A percentile compares a stretch with the other conserved stretches of the same genome.
These are phyloP conservation scores for Prunus mume DNA, from an alignment of 306 rosid genomes.

Conservation along the genomic window DNA sequence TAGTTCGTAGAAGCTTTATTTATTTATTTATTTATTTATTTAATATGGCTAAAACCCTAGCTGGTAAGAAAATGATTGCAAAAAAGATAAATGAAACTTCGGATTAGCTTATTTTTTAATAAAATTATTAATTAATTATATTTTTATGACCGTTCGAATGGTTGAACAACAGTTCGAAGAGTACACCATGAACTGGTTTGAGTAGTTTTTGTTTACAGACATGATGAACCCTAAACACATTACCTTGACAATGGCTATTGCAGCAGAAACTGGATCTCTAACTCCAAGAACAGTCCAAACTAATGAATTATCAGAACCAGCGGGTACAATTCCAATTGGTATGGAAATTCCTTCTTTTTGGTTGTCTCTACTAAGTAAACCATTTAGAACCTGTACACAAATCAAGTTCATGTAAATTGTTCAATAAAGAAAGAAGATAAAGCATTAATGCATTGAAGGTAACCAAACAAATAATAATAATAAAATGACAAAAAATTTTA, in stretches of 20 bases:
- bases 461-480: not conserved
- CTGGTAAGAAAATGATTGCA: not conserved
- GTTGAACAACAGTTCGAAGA: no score
- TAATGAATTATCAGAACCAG: conserved; percentile 96
- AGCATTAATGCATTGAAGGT: not conserved
- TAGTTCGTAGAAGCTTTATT: no score
- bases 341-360: conserved; percentile 98
- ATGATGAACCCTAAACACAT: not conserved
- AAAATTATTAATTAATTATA: no score
- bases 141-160: no score
- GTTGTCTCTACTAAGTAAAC: conserved; percentile 91
- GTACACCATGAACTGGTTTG: not conserved
- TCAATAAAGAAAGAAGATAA: not conserved
- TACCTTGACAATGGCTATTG: conserved; percentile 98
- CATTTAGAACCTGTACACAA: conserved; percentile 83
- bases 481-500: not conserved
- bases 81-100: not conserved
- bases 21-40: no score
- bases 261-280: conserved; percentile 94
- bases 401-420: conserved; percentile 17
- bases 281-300: conserved; percentile 99
- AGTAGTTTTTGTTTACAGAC: not conserved
- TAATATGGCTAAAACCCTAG: not conserved
- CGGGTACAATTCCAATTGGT: conserved; percentile 97
- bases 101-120: no score